These are phyloP conservation scores for Nigrograna mackinnonii DNA, from an alignment of 2,329 filamentous ascomycete genomes.

Conservation along the genomic window DNA sequence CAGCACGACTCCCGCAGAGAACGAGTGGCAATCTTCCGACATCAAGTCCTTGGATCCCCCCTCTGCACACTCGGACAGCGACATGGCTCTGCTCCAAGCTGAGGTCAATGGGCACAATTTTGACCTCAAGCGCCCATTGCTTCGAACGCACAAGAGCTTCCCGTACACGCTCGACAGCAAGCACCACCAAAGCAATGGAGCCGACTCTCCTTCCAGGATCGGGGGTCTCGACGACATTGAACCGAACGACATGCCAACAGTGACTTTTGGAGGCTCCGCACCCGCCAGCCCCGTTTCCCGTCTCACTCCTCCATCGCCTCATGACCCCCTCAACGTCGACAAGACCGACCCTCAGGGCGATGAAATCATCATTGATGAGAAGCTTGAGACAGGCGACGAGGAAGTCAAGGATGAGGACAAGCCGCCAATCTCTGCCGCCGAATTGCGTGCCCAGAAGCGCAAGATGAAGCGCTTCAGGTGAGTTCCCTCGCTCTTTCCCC, in stretches of 20 bases:
- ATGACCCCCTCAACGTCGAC: conserved; percentile 37
- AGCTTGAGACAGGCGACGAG: conserved; percentile 35
- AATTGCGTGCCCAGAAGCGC: conserved; percentile 53
- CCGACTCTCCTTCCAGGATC: conserved; percentile 32
- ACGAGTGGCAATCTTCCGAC: conserved; percentile 48
- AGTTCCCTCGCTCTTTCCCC: neutral
- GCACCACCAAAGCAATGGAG: conserved; percentile 27
- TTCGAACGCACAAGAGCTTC: conserved; percentile 49
- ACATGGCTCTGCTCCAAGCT: conserved; percentile 43
- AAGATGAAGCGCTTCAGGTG: conserved; percentile 80
- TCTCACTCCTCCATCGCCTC: conserved; percentile 48
- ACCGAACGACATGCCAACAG: conserved; percentile 34
- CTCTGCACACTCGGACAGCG: conserved; percentile 37
- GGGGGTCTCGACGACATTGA: conserved; percentile 40
- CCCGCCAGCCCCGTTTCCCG: conserved; percentile 51
- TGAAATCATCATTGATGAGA: conserved; percentile 44
- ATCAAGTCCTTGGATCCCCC: conserved; percentile 37
- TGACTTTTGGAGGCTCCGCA: conserved; percentile 47
- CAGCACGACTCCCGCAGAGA: conserved; percentile 45
- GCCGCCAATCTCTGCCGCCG: conserved; percentile 50
- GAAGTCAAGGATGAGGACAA: conserved; percentile 34
- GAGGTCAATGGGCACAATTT: conserved; percentile 39
- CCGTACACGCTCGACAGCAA: conserved; percentile 45
- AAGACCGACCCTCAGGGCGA: conserved; percentile 43
- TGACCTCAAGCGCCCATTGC: conserved; percentile 41